Evolutionary conservation across 1,284 basidiomycete genomes (phyloP).

Genomic region (Paramarasmius palmivorus): DNA sequence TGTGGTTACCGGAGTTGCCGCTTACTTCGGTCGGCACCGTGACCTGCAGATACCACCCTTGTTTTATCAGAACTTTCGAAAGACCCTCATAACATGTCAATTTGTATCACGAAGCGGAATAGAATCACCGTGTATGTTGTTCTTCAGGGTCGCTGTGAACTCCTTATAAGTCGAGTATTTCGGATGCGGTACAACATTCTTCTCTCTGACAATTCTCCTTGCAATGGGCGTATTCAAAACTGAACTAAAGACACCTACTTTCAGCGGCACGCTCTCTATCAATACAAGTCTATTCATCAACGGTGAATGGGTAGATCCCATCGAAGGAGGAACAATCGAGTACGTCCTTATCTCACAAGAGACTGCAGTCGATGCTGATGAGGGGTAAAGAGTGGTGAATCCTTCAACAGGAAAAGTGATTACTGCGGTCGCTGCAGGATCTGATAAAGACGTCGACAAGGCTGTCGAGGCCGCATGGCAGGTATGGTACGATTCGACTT

Average conservation of each 20-base stretch:
- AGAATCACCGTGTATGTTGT: too few species aligned
- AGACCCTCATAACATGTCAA: too few species aligned
- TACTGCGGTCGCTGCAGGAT: conserved; percentile 9
- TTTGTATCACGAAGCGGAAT: too few species aligned
- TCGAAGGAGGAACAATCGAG: conserved; percentile 12
- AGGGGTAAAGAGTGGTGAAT: neutral
- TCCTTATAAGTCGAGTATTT: too few species aligned
- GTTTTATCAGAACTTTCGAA: too few species aligned
- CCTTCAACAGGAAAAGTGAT: conserved; percentile 9
- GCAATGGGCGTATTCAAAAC: neutral
- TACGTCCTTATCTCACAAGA: conserved; percentile 15
- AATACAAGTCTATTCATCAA: conserved; percentile 18
- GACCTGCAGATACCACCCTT: too few species aligned
- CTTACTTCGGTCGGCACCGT: too few species aligned
- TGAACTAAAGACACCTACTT: conserved; percentile 7
- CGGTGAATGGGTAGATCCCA: conserved; percentile 14
- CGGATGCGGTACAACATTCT: too few species aligned
- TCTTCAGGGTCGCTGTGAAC: too few species aligned
- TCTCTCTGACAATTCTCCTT: too few species aligned
- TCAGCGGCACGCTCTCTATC: conserved; percentile 8
- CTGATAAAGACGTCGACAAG: conserved; percentile 9
- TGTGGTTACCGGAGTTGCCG: too few species aligned
- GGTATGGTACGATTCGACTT: neutral
- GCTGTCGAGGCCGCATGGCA: conserved; percentile 6
- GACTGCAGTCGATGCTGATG: neutral